Conservation (phyloP, 257 asterid species). For the Przewalskia tangutica region DNA sequence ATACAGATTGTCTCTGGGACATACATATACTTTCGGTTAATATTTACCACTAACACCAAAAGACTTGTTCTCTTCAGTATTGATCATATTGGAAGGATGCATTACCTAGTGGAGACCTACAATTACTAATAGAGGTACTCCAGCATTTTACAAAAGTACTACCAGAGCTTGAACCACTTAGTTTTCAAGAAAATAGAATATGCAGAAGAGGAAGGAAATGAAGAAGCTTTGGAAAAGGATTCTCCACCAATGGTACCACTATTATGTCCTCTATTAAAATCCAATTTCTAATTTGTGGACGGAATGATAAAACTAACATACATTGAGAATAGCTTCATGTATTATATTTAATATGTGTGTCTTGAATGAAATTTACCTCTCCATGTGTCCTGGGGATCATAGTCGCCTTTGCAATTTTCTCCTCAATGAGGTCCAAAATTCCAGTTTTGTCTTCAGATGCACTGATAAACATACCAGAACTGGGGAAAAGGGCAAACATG, state of each 20-base stretch:
- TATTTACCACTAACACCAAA: neutral
- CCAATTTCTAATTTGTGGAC: neutral
- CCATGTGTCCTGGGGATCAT: conserved; percentile 69
- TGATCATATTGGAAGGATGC: neutral
- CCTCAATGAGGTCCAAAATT: conserved; percentile 52
- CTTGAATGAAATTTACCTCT: conserved; percentile 45
- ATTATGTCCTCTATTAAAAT: neutral
- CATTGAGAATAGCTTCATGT: neutral
- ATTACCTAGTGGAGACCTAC: neutral
- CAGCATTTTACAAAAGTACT: neutral
- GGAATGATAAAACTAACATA: neutral
- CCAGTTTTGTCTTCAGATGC: conserved; percentile 83
- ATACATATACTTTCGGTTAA: too few species aligned
- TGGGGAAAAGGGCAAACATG: conserved; percentile 3
- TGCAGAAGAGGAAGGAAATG: neutral
- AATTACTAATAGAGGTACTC: neutral
- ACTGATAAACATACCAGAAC: conserved; percentile 85
- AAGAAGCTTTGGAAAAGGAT: neutral
- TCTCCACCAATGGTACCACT: neutral
- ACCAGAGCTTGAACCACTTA: neutral
- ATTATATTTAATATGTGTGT: neutral
- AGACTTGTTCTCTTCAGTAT: neutral
- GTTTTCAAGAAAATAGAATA: neutral
- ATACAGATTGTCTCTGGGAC: too few species aligned
- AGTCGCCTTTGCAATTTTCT: conserved; percentile 72